Conservation (phyloP, 23 red algal species). For the Gracilaria gracilis region DNA sequence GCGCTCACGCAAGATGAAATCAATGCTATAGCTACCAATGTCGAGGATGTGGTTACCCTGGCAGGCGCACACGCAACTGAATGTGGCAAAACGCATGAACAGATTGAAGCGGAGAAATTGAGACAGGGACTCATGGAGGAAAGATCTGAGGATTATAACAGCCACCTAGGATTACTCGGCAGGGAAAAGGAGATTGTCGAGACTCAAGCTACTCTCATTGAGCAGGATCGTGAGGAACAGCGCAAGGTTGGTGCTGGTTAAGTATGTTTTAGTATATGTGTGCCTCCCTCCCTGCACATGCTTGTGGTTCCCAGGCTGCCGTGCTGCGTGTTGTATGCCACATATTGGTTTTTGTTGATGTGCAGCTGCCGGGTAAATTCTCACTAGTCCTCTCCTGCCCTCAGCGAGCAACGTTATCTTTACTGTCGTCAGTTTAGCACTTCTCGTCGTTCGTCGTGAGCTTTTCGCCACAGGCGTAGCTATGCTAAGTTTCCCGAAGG, state of each 20-base stretch:
- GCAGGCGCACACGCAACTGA: constrained; percentile 84
- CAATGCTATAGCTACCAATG: constrained; percentile 23
- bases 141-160: constrained; percentile 84
- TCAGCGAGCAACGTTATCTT: not conserved
- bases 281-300: not conserved
- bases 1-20: constrained; percentile 69
- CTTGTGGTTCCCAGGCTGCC: not conserved
- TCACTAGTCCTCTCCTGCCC: not conserved
- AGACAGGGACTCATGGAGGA: constrained; percentile 72
- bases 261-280: constrained; percentile 1
- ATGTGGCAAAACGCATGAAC: constrained; percentile 86
- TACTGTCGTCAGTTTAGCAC: not conserved
- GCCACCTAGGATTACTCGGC: constrained; percentile 77
- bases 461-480: not conserved
- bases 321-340: not conserved
- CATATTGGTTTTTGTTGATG: not conserved
- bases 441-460: not conserved
- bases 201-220: constrained; percentile 64
- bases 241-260: constrained; percentile 38
- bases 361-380: constrained; percentile 14
- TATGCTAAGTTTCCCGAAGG: no score
- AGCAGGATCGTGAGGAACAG: constrained; percentile 69
- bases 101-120: constrained; percentile 87
- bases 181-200: constrained; percentile 81
- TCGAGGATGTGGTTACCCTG: constrained; percentile 63